Evolutionary conservation across 345 rosid species (phyloP).

Genomic region (Rhodamnia rubescens): DNA sequence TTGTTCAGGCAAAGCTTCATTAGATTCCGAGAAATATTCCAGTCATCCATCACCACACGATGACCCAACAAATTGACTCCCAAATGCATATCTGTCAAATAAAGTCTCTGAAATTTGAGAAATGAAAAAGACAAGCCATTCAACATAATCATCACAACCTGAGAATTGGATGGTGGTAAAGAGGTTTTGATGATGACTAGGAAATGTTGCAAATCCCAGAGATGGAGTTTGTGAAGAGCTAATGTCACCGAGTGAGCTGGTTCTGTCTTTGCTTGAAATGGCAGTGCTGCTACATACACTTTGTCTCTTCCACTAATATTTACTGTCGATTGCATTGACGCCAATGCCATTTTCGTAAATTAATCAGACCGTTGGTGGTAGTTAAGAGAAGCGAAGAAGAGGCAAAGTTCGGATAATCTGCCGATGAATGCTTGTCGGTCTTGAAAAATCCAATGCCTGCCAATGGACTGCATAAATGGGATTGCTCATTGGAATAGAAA

Average conservation of each 20-base stretch:
- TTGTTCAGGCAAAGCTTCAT: not conserved
- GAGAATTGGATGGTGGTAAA: slow-evolving; percentile 13
- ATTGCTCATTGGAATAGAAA: not conserved
- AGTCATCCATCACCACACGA: not conserved
- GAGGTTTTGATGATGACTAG: slow-evolving; percentile 45
- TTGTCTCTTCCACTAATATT: slow-evolving; percentile 21
- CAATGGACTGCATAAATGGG: not conserved
- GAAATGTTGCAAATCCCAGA: slow-evolving; percentile 48
- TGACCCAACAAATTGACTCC: not conserved
- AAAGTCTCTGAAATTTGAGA: not conserved
- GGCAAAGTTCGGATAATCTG: not conserved
- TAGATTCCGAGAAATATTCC: not conserved
- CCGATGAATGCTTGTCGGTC: not conserved
- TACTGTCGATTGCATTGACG: slow-evolving; percentile 1
- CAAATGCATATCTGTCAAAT: not conserved
- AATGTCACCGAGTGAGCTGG: slow-evolving; percentile 44
- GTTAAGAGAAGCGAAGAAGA: not conserved
- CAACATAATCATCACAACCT: slow-evolving; percentile 12
- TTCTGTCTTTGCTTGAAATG: slow-evolving; percentile 41
- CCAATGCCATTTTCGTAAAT: slow-evolving; percentile 6
- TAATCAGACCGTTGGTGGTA: not conserved
- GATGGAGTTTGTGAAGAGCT: slow-evolving; percentile 41
- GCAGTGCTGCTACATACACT: slow-evolving; percentile 48
- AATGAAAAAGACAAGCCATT: not conserved
- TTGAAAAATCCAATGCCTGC: not conserved